Evolutionary conservation across 2,329 filamentous ascomycete genomes (phyloP).

Genomic region (Seiridium cupressi): DNA sequence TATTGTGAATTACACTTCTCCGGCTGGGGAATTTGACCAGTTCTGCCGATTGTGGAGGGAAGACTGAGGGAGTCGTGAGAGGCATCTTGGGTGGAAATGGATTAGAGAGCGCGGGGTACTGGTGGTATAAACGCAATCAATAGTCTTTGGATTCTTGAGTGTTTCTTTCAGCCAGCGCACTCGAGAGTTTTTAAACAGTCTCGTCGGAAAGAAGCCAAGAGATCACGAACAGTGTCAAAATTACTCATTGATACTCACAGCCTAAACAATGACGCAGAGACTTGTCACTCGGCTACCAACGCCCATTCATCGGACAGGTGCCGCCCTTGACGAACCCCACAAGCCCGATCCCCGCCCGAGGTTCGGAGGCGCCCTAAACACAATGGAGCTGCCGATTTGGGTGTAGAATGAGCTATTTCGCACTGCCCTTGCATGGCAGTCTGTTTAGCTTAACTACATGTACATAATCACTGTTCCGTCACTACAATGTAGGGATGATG

Average conservation of each 20-base stretch:
- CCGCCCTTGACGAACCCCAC: not conserved
- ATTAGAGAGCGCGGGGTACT: not conserved
- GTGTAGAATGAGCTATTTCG: not conserved
- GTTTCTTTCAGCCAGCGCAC: too few species aligned
- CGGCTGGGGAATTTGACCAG: slow-evolving; percentile 73
- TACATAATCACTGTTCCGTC: too few species aligned
- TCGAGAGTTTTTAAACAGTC: too few species aligned
- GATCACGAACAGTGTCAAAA: not conserved
- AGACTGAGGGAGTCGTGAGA: slow-evolving; percentile 44
- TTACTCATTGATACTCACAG: not conserved
- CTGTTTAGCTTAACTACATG: too few species aligned
- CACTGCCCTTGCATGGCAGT: too few species aligned
- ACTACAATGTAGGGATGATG: too few species aligned
- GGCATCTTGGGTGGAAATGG: slow-evolving; percentile 35
- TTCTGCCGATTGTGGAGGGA: slow-evolving; percentile 40
- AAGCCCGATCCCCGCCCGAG: slow-evolving; percentile 1
- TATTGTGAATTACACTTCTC: slow-evolving; percentile 89
- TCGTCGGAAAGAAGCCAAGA: too few species aligned
- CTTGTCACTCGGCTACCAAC: not conserved
- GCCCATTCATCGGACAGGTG: not conserved
- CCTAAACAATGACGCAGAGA: not conserved
- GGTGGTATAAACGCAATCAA: not conserved
- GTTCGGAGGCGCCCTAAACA: not conserved
- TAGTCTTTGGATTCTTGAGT: too few species aligned
- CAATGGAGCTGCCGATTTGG: not conserved